A percentile compares a stretch with the other conserved stretches of the same genome.
Evolutionary conservation across 108 stramenopile genomes (phyloP).

Genomic region (Chaetoceros tenuissimus): DNA sequence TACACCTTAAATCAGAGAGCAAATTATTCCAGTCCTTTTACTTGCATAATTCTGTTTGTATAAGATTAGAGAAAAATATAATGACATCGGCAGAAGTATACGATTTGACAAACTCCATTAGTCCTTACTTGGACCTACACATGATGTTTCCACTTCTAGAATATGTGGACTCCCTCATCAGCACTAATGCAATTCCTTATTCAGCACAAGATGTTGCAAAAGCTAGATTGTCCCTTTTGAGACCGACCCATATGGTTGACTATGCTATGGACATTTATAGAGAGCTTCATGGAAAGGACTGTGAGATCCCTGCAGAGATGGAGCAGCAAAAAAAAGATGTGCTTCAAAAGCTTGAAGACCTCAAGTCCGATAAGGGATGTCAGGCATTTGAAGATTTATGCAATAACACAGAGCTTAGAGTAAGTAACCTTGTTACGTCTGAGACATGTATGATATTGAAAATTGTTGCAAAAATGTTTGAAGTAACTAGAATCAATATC

Average conservation of each 20-base stretch:
- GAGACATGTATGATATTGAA: too few species aligned
- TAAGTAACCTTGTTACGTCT: slow-evolving; percentile 22
- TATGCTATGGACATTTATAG: slow-evolving; percentile 86
- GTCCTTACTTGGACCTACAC: slow-evolving; percentile 90
- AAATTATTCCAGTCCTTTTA: too few species aligned
- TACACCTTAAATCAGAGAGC: too few species aligned
- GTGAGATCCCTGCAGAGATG: slow-evolving; percentile 56
- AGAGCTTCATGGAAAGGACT: slow-evolving; percentile 42
- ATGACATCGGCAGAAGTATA: too few species aligned
- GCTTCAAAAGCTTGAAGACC: slow-evolving; percentile 60
- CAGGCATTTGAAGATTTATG: slow-evolving; percentile 54
- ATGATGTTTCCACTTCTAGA: slow-evolving; percentile 93
- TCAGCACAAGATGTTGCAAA: slow-evolving; percentile 58
- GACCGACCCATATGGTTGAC: slow-evolving; percentile 89
- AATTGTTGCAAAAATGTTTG: too few species aligned
- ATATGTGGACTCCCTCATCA: slow-evolving; percentile 76
- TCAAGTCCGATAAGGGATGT: slow-evolving; percentile 47
- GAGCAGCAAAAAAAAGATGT: slow-evolving; percentile 69
- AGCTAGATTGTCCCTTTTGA: slow-evolving; percentile 67
- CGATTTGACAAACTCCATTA: slow-evolving; percentile 81
- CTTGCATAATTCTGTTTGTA: too few species aligned
- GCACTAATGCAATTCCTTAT: slow-evolving; percentile 39
- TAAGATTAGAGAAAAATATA: too few species aligned
- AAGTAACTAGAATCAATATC: too few species aligned
- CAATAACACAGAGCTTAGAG: slow-evolving; percentile 64